Evolutionary conservation across 768 basidiomycete genomes (phyloP).

Genomic region (Sistotremastrum suecicum): DNA sequence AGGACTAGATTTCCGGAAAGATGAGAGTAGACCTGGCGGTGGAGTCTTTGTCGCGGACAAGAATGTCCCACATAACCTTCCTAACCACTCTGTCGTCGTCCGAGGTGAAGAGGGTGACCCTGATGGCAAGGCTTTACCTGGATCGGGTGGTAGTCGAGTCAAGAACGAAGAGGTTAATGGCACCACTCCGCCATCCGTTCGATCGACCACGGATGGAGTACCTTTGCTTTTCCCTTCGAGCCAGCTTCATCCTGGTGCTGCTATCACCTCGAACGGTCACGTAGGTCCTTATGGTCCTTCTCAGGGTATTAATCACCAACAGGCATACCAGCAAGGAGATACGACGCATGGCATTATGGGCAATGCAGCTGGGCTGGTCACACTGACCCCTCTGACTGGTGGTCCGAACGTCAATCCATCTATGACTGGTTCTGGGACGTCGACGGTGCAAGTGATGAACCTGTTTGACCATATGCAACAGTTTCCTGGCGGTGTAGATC

Average conservation of each 20-base stretch:
- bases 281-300: no score
- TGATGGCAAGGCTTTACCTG: constrained; percentile 25
- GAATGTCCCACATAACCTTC: constrained; percentile 3
- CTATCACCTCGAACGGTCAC: no score
- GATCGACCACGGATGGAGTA: no score
- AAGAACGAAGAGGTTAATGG: constrained; percentile 4
- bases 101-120: background rate
- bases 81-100: background rate
- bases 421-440: constrained; percentile 36
- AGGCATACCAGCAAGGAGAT: no score
- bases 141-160: constrained; percentile 21
- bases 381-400: constrained; percentile 33
- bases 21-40: constrained; percentile 70
- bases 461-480: constrained; percentile 33
- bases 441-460: constrained; percentile 66
- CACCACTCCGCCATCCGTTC: background rate
- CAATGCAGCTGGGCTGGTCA: constrained; percentile 33
- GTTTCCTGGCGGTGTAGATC: constrained; percentile 34
- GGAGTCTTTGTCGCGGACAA: constrained; percentile 65
- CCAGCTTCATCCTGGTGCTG: no score
- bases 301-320: no score
- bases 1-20: constrained; percentile 60
- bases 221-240: no score
- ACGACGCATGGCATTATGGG: background rate
- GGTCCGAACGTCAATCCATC: constrained; percentile 61